Evolutionary conservation across 2,329 filamentous ascomycete species (phyloP).

Genomic region (Dothideomycetes sp.): DNA sequence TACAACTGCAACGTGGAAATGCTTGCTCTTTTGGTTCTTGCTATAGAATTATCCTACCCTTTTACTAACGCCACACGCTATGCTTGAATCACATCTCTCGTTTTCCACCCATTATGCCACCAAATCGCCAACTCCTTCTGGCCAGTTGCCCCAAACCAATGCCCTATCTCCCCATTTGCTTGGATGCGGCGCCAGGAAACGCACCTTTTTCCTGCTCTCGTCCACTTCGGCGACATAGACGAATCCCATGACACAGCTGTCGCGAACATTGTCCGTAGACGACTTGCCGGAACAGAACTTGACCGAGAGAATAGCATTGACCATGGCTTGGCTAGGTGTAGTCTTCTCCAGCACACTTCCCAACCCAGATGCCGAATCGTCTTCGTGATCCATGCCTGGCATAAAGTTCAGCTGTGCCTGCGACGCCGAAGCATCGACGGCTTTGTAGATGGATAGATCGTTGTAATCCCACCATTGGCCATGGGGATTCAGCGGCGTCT

Average conservation of each 20-base stretch:
- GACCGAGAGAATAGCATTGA: conserved; percentile 76
- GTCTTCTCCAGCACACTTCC: conserved; percentile 36
- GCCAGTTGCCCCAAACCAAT: conserved; percentile 77
- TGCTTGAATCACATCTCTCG: conserved; percentile 1
- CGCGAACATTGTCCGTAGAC: conserved; percentile 60
- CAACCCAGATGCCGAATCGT: conserved; percentile 26
- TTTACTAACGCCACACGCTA: conserved; percentile 3
- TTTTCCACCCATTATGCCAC: conserved; percentile 42
- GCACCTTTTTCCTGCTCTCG: conserved; percentile 68
- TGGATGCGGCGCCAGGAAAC: conserved; percentile 73
- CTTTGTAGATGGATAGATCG: conserved; percentile 56
- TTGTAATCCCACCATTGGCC: conserved; percentile 77
- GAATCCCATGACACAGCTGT: conserved; percentile 82
- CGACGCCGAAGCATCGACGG: conserved; percentile 17
- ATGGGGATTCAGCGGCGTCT: conserved; percentile 71
- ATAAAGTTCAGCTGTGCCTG: conserved; percentile 24
- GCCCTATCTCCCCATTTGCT: conserved; percentile 71
- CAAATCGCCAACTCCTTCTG: conserved; percentile 72
- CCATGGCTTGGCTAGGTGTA: conserved; percentile 56
- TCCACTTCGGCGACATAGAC: conserved; percentile 90
- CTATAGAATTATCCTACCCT: neutral
- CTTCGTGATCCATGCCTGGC: conserved; percentile 38
- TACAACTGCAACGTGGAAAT: too few species aligned
- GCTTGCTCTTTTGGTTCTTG: too few species aligned
- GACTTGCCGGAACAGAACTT: conserved; percentile 62